Base-by-base conservation (phyloP, 2,329 filamentous ascomycete genomes). In the Alternaria sp. region DNA sequence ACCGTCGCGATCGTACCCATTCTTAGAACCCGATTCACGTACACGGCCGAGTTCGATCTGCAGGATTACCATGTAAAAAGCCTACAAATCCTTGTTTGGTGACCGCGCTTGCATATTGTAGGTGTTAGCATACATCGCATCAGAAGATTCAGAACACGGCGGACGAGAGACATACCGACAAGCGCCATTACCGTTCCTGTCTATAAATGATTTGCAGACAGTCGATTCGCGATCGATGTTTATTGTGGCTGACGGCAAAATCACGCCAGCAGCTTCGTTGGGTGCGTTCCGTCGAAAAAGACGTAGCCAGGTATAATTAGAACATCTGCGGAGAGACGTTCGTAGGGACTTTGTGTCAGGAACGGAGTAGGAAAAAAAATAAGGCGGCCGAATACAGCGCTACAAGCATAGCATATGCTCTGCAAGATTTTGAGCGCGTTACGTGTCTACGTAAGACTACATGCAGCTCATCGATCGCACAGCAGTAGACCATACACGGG, bases 391-490 rank as follows among this genome's bases (percentile, higher is more conserved):
- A 36, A 32, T 19, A 45, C 19, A 12, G 10, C 10, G 28, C 6
- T 12, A 15, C 13, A 9, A 19, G 32, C 4, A 36, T 19, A 53
- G 17, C 36, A 45, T 5, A 21, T 32, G n/a, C 9, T 32, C 32
- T 17, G 45, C 25, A 21, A 59, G 15, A 12, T 25, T 45, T 30
- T 19, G 59, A 36, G 21, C 28, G 23, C 23, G 36, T 43, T 44
- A 30, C 43, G 52, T 17, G 13, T 46, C 47, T 43, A 46, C 47
- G 40, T 53, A 52, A 46, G 13, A 5, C 28, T 54, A 19, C 36
- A 32, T 59, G 26, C 57, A 59, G 47, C 32, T 21, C 47, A 44
- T 52, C n/a, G 36, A 59, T 59, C 36, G 30, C 32, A 44, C 47
- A 17, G 47, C 21, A 59, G 19, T 23, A 15, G 25, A 19, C 36